Conservation (phyloP, 148 eudicot species). For the Diospyros lotus region DNA sequence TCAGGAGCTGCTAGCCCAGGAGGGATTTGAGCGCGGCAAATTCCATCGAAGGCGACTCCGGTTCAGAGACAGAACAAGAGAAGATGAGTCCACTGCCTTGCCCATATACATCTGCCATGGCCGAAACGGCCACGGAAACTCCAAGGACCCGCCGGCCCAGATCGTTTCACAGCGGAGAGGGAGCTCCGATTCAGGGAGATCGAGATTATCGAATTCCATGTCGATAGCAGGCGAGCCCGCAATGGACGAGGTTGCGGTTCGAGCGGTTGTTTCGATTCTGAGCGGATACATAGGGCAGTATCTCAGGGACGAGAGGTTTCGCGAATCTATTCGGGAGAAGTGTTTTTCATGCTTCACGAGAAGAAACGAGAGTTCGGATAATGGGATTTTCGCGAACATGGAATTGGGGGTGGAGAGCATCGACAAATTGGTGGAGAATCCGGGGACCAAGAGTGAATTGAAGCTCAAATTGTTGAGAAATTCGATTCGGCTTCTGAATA, state of each 20-base stretch:
- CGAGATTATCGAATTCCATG: not conserved
- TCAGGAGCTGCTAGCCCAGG: conserved; percentile 29
- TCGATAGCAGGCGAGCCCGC: conserved; percentile 21
- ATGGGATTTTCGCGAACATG: conserved; percentile 23
- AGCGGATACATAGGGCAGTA: conserved; percentile 36
- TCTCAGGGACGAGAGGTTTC: conserved; percentile 27
- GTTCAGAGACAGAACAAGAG: conserved; percentile 16
- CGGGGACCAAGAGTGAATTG: conserved; percentile 17
- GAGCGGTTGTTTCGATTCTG: conserved; percentile 41
- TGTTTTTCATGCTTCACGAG: conserved; percentile 33
- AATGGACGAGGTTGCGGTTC: conserved; percentile 33
- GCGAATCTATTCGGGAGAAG: conserved; percentile 17
- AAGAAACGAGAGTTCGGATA: conserved; percentile 15
- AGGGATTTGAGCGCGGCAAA: conserved; percentile 25
- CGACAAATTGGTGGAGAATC: conserved; percentile 30
- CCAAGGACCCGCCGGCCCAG: conserved; percentile 5
- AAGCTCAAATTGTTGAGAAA: conserved; percentile 22
- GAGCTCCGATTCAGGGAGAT: conserved; percentile 20
- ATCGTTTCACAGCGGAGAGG: conserved; percentile 18
- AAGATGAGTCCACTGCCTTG: conserved; percentile 27
- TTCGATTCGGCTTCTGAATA: conserved; percentile 28
- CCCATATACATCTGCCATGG: conserved; percentile 50
- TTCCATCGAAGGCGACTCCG: conserved; percentile 16
- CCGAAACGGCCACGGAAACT: conserved; percentile 26
- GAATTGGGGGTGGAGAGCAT: conserved; percentile 37